Base-by-base conservation (phyloP, 192 early-diverging fungal species). In the Phlyctochytrium arcticum region DNA sequence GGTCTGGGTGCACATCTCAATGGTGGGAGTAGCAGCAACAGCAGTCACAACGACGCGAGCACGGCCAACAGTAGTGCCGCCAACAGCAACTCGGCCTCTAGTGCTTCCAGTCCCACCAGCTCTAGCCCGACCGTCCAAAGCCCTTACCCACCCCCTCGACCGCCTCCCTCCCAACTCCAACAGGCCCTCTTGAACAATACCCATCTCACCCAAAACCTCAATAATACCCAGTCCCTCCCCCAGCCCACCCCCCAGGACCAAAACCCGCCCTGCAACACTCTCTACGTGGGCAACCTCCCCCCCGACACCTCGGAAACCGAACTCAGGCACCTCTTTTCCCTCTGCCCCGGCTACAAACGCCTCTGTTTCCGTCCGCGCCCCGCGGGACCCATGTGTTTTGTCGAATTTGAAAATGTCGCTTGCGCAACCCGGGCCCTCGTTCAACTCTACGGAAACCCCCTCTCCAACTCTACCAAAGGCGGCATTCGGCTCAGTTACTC, bases 331-430 rank as follows among this genome's bases (percentile, higher is more conserved):
- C 47, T 96, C 32, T 98, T 98, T 76, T 77, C 76, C 5, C 65
- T 75, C n/a, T 89, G 91, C 55, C 75, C 80, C 7, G 96, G 96
- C 1, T 98, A 90, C 86, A 90, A 90, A 59, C 86, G 96, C 24
- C 81, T 98, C 78, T 90, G 85, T 50, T 96, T 90, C 83, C 83
- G 89, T 34, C 81, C 80, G 36, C 90, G 95, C 64, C 84, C 90
- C 32, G 93, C 93, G 67, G 96, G 96, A 0, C 96, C 94, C 12
- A 96, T 98, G 90, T 96, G 95, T 75, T 98, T 98, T 90, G 94
- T 98, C 33, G 96, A 98, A 82, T 98, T 98, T 88, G 96, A 96
- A 54, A 90, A 89, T 77, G 90, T 98, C 27, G 77, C 84, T 29
- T 94, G 80, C 73, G 96, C 96, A 15, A 93, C 93, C 21, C 87